Evolutionary conservation across 768 basidiomycete genomes (phyloP), one percentile per base, ranked within the genome.

Genomic region (Lyophyllum atratum): DNA sequence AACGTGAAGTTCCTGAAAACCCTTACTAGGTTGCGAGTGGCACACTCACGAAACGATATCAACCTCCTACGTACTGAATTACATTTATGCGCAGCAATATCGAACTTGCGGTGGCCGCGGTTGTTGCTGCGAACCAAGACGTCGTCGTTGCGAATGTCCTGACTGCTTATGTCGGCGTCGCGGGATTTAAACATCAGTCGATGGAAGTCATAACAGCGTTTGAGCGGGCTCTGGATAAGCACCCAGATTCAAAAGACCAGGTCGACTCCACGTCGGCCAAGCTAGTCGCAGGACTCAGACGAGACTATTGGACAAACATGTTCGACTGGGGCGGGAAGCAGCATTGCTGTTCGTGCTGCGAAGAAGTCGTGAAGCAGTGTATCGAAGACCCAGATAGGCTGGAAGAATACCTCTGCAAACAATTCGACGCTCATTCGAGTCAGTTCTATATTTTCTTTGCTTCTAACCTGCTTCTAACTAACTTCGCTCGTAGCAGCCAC

Each of bases 61-160:
- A 6, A 33, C 34, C 14, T 9, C 34, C 49, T 49, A 12, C 12
- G 5, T 6, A 47, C 26, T 31, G 29, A 11, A 6, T 22, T 19
- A 34, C 31, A 10, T 12, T 25, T 14, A 61, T 64, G 63, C 58
- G 48, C 39, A 66, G 58, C 34, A 68, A 66, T 45, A 56, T 68
- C 43, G 59, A 66, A 37, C 65, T 56, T 29, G 65, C 65, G 1
- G 53, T 64, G 21, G 52, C 62, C 29, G 49, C 63, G 15, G 64
- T 68, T 22, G 52, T 68, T 17, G 49, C 60, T 21, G 46, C 61
- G 4, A 55, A 63, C 6, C 56, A 68, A 54, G 56, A 59, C 17
- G 63, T 65, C 46, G 49, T 50, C 37, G 55, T 64, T 22, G 42
- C 24, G 40, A 68, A 60, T 31, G 62, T 68, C 14, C 48, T 65